Percentiles rank a stretch among this genome's conserved stretches.
phyloP scores from a whole-genome alignment of 352 stramenopile species.

The Thalassiosira exigua region DNA sequence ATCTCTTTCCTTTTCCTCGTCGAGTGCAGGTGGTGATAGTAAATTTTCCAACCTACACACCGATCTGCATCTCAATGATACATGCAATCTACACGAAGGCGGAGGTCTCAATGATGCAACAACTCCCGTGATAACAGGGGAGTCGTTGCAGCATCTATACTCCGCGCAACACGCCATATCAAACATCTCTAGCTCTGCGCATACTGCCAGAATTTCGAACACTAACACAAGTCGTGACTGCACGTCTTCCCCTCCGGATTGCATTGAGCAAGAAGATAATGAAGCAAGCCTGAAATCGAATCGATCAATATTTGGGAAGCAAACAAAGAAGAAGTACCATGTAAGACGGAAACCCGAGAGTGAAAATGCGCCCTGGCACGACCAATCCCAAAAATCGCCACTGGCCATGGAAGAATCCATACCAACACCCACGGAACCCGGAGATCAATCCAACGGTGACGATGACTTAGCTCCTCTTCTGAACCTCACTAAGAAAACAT shows the following conservation, averaged over 20 bases:
- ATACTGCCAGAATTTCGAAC: constrained; percentile 14
- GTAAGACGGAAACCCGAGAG: constrained; percentile 2
- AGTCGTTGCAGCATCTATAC: background rate
- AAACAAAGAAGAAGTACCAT: constrained; percentile 24
- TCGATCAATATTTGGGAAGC: constrained; percentile 14
- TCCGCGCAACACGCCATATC: background rate
- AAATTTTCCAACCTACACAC: too few relatives aligned
- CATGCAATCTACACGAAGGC: background rate
- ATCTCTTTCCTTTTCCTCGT: background rate
- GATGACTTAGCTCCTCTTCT: background rate
- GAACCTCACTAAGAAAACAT: background rate
- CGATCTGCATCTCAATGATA: too few relatives aligned
- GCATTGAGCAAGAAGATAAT: background rate
- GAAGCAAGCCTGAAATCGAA: background rate
- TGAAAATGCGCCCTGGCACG: background rate
- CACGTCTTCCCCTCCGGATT: background rate
- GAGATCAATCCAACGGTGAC: constrained; percentile 1
- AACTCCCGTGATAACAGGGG: background rate
- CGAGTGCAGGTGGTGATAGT: too few relatives aligned
- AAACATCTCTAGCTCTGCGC: constrained; percentile 4
- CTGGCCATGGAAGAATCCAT: constrained; percentile 2
- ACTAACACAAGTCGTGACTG: background rate
- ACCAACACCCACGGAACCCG: constrained; percentile 1
- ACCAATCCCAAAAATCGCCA: constrained; percentile 6
- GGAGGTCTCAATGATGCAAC: background rate